Conservation (phyloP, 345 rosid genomes). For the Excoecaria agallocha region DNA sequence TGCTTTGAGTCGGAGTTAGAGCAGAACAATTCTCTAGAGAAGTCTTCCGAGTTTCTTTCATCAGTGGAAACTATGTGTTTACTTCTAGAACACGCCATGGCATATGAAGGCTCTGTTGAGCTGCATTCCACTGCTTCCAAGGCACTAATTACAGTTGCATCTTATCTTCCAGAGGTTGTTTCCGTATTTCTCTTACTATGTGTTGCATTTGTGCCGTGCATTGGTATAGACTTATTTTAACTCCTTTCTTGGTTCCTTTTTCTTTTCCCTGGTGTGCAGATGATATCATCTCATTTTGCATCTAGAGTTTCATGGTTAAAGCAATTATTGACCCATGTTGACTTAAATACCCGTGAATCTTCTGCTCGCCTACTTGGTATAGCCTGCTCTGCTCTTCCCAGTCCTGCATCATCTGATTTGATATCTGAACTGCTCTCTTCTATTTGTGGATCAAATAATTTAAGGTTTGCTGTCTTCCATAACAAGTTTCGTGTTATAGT, state of each 20-base stretch:
- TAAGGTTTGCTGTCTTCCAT: constrained; percentile 47
- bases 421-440: constrained; percentile 57
- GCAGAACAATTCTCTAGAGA: constrained; percentile 44
- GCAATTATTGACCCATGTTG: constrained; percentile 69
- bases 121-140: constrained; percentile 81
- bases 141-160: constrained; percentile 69
- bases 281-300: constrained; percentile 67
- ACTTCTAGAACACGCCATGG: constrained; percentile 84
- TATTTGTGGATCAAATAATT: constrained; percentile 45
- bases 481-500: neutral
- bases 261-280: constrained; percentile 35
- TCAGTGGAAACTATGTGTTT: constrained; percentile 64
- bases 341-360: constrained; percentile 87
- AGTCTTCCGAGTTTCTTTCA: constrained; percentile 57
- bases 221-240: neutral
- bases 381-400: constrained; percentile 75
- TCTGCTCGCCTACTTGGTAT: constrained; percentile 87
- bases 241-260: neutral
- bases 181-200: constrained; percentile 8
- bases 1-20: constrained; percentile 81
- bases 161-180: constrained; percentile 74
- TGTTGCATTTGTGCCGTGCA: neutral
- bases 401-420: constrained; percentile 49
- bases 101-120: constrained; percentile 76
- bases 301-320: constrained; percentile 71